phyloP scores from a whole-genome alignment of 2,329 filamentous ascomycete species.

The Fusarium metavorans region DNA sequence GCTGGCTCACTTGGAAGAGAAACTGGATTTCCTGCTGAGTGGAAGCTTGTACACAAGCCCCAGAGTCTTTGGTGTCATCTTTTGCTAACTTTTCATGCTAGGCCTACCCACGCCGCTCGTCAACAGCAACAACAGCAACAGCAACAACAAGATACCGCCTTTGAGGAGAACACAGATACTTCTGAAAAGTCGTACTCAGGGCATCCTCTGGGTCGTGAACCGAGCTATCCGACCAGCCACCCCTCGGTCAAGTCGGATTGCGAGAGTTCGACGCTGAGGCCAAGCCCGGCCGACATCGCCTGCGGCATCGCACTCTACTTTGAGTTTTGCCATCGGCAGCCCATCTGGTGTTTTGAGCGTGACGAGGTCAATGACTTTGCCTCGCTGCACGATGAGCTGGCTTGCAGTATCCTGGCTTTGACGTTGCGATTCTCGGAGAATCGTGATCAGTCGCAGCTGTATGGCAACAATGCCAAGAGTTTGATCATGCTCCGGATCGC shows the following conservation, averaged over 20 bases:
- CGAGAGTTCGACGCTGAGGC: slow-evolving; percentile 45
- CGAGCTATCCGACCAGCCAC: slow-evolving; percentile 37
- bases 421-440: slow-evolving; percentile 55
- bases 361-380: slow-evolving; percentile 53
- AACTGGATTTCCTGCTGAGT: slow-evolving; percentile 62
- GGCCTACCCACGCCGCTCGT: slow-evolving; percentile 44
- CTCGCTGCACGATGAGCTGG: slow-evolving; percentile 54
- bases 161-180: slow-evolving; percentile 47
- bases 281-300: slow-evolving; percentile 49
- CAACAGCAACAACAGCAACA: slow-evolving; percentile 21
- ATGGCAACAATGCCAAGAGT: slow-evolving; percentile 55
- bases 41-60: slow-evolving; percentile 50
- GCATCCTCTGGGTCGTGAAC: slow-evolving; percentile 44
- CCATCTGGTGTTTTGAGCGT: slow-evolving; percentile 60
- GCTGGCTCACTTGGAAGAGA: slow-evolving; percentile 64
- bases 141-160: slow-evolving; percentile 40
- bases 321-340: slow-evolving; percentile 57
- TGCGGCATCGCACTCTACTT: slow-evolving; percentile 55
- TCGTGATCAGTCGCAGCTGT: slow-evolving; percentile 48
- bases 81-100: slow-evolving; percentile 48
- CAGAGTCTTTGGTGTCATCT: slow-evolving; percentile 14
- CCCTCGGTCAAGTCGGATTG: slow-evolving; percentile 45
- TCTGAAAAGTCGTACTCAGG: slow-evolving; percentile 52
- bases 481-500: slow-evolving; percentile 63
- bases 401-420: slow-evolving; percentile 55